Conservation (phyloP, 2,329 filamentous ascomycete genomes). For the Diplodia mutila region DNA sequence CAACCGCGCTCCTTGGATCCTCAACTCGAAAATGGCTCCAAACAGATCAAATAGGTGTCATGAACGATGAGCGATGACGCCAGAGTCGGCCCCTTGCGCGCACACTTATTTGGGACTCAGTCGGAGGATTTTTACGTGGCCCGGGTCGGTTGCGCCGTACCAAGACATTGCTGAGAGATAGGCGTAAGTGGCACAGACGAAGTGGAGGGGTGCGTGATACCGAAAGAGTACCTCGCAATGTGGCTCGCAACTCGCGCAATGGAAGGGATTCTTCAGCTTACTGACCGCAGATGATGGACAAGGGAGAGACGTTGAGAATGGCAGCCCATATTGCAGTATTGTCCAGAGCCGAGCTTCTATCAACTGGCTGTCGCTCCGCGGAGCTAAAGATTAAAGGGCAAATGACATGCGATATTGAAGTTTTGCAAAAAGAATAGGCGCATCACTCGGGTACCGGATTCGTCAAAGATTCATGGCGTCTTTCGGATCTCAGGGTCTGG, state of each 20-base stretch:
- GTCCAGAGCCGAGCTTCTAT: not conserved
- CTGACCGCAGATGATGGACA: not conserved
- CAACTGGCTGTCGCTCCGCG: no score
- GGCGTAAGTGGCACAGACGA: not conserved
- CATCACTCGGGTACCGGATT: not conserved
- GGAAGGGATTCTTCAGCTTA: not conserved
- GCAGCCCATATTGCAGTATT: not conserved
- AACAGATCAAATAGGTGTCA: no score
- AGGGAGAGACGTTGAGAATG: not conserved
- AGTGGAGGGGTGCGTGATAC: not conserved
- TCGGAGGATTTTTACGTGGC: not conserved
- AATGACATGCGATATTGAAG: no score
- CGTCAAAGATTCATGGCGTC: not conserved
- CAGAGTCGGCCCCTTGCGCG: not conserved
- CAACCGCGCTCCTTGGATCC: no score
- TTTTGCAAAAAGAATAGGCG: not conserved
- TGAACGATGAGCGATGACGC: no score
- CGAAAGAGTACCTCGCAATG: not conserved
- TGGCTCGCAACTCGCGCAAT: not conserved
- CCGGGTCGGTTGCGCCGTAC: not conserved
- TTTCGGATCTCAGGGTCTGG: not conserved
- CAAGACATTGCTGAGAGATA: slow-evolving; percentile 18
- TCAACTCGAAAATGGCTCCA: no score
- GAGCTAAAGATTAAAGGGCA: not conserved
- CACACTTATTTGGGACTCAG: not conserved